Evolutionary conservation across 2,329 filamentous ascomycete species (phyloP).

Genomic region (Coniosporium tulheliwenetii): DNA sequence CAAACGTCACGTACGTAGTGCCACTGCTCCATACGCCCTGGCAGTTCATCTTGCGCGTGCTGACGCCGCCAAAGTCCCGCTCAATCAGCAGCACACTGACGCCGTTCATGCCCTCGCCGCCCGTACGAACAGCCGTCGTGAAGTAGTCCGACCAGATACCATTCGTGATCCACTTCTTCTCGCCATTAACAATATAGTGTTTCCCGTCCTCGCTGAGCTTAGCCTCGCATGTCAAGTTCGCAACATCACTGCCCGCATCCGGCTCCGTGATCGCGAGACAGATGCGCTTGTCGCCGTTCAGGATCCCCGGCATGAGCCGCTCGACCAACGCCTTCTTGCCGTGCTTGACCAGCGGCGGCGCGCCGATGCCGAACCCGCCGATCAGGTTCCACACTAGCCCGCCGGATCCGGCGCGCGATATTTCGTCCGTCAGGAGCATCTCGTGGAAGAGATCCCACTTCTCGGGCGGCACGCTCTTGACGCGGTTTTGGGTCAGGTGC

Average conservation of each 20-base stretch:
- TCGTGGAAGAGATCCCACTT: slow-evolving; percentile 99
- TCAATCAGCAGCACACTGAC: slow-evolving; percentile 85
- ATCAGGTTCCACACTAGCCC: slow-evolving; percentile 96
- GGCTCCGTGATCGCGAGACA: slow-evolving; percentile 94
- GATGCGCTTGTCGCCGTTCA: slow-evolving; percentile 89
- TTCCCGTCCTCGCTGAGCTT: slow-evolving; percentile 92
- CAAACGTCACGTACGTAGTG: slow-evolving; percentile 94
- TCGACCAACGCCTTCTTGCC: slow-evolving; percentile 74
- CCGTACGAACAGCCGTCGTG: slow-evolving; percentile 88
- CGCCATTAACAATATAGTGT: slow-evolving; percentile 97
- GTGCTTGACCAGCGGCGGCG: slow-evolving; percentile 82
- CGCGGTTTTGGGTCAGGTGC: slow-evolving; percentile 52
- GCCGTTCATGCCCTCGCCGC: slow-evolving; percentile 79
- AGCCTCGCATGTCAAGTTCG: slow-evolving; percentile 88
- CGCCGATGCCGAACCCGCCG: slow-evolving; percentile 91
- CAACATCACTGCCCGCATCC: slow-evolving; percentile 88
- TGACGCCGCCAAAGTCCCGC: slow-evolving; percentile 68
- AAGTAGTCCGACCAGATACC: slow-evolving; percentile 96
- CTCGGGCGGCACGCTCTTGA: slow-evolving; percentile 68
- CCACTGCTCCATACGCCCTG: slow-evolving; percentile 93
- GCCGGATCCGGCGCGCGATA: slow-evolving; percentile 75
- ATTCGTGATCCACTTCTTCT: slow-evolving; percentile 99
- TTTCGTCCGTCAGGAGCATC: slow-evolving; percentile 85
- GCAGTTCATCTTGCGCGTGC: slow-evolving; percentile 92
- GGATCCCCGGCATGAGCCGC: slow-evolving; percentile 73